These are phyloP conservation scores for Magnusiomyces clavatus DNA, from an alignment of 1,139 yeast species.

Conservation along the genomic window DNA sequence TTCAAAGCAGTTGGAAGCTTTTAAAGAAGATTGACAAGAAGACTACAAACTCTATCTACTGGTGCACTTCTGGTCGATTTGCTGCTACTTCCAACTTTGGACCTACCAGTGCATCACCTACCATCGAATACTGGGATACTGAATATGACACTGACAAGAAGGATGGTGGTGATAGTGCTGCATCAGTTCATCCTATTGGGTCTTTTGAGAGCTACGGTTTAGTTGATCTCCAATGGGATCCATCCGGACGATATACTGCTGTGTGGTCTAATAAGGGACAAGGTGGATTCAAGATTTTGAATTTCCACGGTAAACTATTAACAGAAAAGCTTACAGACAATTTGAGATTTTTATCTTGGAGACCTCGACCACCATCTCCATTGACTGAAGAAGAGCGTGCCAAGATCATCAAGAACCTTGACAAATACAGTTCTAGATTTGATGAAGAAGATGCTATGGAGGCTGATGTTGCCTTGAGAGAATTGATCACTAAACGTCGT, in stretches of 20 bases:
- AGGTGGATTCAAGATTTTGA: slow-evolving; percentile 84
- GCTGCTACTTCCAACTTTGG: slow-evolving; percentile 70
- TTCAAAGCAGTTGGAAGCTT: slow-evolving; percentile 49
- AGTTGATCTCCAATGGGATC: slow-evolving; percentile 90
- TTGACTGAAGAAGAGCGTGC: slow-evolving; percentile 73
- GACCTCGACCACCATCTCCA: slow-evolving; percentile 87
- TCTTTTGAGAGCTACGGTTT: slow-evolving; percentile 66
- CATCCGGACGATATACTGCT: slow-evolving; percentile 84
- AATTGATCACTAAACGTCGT: slow-evolving; percentile 80
- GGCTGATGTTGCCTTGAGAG: slow-evolving; percentile 88
- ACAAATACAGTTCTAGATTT: slow-evolving; percentile 85
- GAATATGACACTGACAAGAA: slow-evolving; percentile 43
- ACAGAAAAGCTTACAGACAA: slow-evolving; percentile 73
- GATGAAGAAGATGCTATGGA: slow-evolving; percentile 97
- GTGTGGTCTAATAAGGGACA: slow-evolving; percentile 78
- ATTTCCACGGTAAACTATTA: slow-evolving; percentile 69
- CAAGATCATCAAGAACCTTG: slow-evolving; percentile 84
- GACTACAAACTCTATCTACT: slow-evolving; percentile 64
- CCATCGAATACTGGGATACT: slow-evolving; percentile 74
- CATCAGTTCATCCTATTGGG: slow-evolving; percentile 57
- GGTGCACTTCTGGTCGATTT: slow-evolving; percentile 94
- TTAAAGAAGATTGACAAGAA: slow-evolving; percentile 53
- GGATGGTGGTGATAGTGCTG: slow-evolving; percentile 38
- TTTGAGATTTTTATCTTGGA: slow-evolving; percentile 89
- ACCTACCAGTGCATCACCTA: slow-evolving; percentile 41